These are phyloP conservation scores for Chlamydomonas asymmetrica DNA, from an alignment of 139 green algal species.

Conservation along the genomic window DNA sequence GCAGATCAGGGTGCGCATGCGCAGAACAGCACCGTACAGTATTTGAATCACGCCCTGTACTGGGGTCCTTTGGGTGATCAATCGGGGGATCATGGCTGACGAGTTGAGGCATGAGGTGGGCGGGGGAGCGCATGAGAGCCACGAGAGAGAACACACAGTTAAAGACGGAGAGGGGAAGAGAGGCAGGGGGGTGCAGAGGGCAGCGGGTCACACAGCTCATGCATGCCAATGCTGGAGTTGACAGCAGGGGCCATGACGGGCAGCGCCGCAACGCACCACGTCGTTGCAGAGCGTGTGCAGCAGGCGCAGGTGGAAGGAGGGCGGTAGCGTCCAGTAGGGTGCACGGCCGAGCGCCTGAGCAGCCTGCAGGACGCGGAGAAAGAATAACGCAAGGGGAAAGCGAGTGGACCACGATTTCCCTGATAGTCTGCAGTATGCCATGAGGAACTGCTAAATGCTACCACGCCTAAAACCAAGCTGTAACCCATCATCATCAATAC, in stretches of 20 bases:
- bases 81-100: no score
- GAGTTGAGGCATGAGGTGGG: background rate
- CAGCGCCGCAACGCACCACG: constrained; percentile 32
- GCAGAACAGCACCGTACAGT: no score
- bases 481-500: no score
- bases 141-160: no score
- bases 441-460: no score
- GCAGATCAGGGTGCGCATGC: no score
- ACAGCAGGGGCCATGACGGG: background rate
- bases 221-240: background rate
- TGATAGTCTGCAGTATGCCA: background rate
- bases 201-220: background rate
- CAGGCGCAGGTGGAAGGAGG: constrained; percentile 49
- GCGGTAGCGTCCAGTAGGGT: constrained; percentile 14
- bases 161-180: background rate
- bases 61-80: no score
- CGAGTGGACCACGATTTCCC: no score
- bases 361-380: constrained; percentile 26
- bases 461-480: no score
- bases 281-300: constrained; percentile 50
- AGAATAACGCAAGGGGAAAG: background rate
- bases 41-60: no score
- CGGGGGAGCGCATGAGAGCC: no score
- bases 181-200: background rate
- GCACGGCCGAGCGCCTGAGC: constrained; percentile 26